Evolutionary conservation across 148 eudicot species (phyloP).

Genomic region (Rhododendron griersonianum): DNA sequence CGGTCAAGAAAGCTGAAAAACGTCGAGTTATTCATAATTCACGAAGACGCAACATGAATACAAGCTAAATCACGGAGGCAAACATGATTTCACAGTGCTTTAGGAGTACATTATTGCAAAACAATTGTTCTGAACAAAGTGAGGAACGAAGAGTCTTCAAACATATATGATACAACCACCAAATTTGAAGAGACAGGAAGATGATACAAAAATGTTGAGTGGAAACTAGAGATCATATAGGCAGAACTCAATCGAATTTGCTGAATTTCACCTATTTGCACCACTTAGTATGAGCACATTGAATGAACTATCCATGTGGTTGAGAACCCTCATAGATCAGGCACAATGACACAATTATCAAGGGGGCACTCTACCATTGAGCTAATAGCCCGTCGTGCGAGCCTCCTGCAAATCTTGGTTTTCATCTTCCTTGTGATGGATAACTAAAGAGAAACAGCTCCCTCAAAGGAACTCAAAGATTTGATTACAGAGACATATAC

Average conservation of each 20-base stretch:
- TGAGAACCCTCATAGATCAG: too few relatives aligned
- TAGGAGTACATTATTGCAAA: not conserved
- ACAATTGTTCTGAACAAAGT: not conserved
- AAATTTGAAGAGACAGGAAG: not conserved
- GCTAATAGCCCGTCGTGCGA: too few relatives aligned
- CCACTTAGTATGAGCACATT: not conserved
- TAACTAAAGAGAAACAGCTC: slow-evolving; percentile 12
- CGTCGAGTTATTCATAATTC: not conserved
- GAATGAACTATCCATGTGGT: too few relatives aligned
- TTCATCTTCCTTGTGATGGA: not conserved
- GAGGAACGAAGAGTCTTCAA: not conserved
- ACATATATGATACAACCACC: not conserved
- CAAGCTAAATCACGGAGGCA: not conserved
- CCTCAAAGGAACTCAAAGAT: slow-evolving; percentile 62
- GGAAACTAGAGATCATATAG: not conserved
- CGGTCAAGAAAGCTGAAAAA: not conserved
- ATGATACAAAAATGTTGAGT: not conserved
- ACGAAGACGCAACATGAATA: too few relatives aligned
- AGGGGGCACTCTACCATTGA: too few relatives aligned
- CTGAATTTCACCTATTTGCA: not conserved
- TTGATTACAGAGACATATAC: slow-evolving; percentile 73
- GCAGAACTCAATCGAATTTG: not conserved
- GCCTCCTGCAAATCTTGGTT: too few relatives aligned
- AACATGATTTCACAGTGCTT: not conserved
- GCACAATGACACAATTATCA: too few relatives aligned